Evolutionary conservation across 2,329 filamentous ascomycete genomes (phyloP).

Genomic region (Pleoardoris graminearum): DNA sequence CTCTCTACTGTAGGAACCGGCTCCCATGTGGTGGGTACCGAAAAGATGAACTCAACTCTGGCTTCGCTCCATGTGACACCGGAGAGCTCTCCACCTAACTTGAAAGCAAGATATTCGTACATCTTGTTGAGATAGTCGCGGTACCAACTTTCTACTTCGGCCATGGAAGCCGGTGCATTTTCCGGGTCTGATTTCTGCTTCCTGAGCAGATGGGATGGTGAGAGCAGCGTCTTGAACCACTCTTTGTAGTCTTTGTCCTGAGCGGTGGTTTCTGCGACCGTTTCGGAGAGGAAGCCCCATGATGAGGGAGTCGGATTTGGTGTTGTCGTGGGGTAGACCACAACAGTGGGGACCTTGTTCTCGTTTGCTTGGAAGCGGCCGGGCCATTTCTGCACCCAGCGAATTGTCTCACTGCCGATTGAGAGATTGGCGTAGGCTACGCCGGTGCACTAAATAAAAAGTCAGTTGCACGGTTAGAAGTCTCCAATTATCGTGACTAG

Average conservation of each 20-base stretch:
- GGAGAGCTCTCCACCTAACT: conserved; percentile 40
- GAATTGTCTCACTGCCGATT: conserved; percentile 37
- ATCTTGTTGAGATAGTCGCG: conserved; percentile 56
- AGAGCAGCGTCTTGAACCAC: conserved; percentile 62
- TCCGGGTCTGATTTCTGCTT: conserved; percentile 51
- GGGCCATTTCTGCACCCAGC: conserved; percentile 56
- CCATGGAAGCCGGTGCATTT: conserved; percentile 48
- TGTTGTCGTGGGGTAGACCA: conserved; percentile 49
- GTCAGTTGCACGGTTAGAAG: not conserved
- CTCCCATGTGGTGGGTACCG: conserved; percentile 62
- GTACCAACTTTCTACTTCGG: conserved; percentile 53
- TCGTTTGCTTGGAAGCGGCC: conserved; percentile 57
- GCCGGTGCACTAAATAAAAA: conserved; percentile 34
- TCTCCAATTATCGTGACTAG: not conserved
- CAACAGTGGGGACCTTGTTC: conserved; percentile 59
- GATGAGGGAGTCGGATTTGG: conserved; percentile 45
- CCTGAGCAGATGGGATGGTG: conserved; percentile 49
- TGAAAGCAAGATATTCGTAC: conserved; percentile 54
- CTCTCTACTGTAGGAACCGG: conserved; percentile 55
- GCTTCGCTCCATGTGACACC: conserved; percentile 47
- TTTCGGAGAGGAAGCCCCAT: conserved; percentile 59
- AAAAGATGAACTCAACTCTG: conserved; percentile 59
- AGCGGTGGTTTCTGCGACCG: conserved; percentile 41
- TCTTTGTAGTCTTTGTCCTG: conserved; percentile 52
- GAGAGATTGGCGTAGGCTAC: conserved; percentile 45